phyloP scores from a whole-genome alignment of 495 filamentous ascomycete species.

The Lasiosphaeriaceae sp. region DNA sequence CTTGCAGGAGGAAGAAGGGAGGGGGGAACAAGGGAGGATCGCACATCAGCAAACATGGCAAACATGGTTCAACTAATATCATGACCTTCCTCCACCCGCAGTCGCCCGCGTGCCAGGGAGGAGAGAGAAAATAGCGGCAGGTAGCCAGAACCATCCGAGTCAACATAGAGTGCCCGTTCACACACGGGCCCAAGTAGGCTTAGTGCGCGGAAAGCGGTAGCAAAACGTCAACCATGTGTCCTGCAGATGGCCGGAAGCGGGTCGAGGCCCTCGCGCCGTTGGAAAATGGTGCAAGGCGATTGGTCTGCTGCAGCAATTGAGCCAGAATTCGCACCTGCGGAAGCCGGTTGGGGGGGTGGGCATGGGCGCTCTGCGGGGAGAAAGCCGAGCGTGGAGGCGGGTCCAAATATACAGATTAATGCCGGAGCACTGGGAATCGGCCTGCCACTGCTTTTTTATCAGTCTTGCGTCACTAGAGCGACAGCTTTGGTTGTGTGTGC shows the following conservation, averaged over 20 bases:
- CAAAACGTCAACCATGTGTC: constrained; percentile 1
- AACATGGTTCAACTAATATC: background rate
- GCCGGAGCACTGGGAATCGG: constrained; percentile 7
- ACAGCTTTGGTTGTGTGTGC: background rate
- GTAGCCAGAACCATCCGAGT: background rate
- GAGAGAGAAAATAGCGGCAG: background rate
- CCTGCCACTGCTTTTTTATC: background rate
- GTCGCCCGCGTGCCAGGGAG: background rate
- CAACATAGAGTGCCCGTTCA: constrained; percentile 11
- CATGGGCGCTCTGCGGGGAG: constrained; percentile 7
- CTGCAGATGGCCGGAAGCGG: background rate
- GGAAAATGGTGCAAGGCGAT: constrained; percentile 2
- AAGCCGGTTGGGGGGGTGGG: constrained; percentile 12
- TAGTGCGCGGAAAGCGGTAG: constrained; percentile 10
- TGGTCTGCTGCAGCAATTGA: constrained; percentile 18
- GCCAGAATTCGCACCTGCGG: constrained; percentile 13
- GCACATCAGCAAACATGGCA: background rate
- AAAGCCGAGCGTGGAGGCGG: background rate
- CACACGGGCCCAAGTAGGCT: constrained; percentile 2
- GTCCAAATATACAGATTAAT: constrained; percentile 21
- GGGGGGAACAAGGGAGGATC: background rate
- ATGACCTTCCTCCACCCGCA: too few species aligned
- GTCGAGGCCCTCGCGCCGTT: constrained; percentile 4
- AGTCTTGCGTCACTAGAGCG: constrained; percentile 1
- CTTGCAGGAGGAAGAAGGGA: background rate